phyloP scores from a whole-genome alignment of 2,329 filamentous ascomycete species.

The Aaosphaeria arxii region DNA sequence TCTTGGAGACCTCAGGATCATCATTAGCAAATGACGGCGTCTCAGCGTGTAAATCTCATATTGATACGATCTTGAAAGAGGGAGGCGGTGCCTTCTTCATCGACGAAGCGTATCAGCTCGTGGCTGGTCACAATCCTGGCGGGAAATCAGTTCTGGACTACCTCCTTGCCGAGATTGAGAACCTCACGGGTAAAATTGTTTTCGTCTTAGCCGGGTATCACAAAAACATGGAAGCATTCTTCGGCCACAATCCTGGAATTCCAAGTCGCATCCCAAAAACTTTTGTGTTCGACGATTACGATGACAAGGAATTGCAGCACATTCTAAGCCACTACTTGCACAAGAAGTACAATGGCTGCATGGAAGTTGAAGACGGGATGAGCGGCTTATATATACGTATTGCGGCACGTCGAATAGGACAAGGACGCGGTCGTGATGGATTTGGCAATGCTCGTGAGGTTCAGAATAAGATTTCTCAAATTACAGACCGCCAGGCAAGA shows the following conservation, averaged over 20 bases:
- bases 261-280: conserved; percentile 65
- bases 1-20: conserved; percentile 68
- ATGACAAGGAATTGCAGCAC: conserved; percentile 59
- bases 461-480: conserved; percentile 57
- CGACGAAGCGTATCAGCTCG: conserved; percentile 75
- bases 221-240: conserved; percentile 74
- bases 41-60: conserved; percentile 52
- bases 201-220: conserved; percentile 73
- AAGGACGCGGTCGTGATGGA: conserved; percentile 60
- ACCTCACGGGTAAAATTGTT: conserved; percentile 64
- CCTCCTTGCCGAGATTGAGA: conserved; percentile 70
- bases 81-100: conserved; percentile 73
- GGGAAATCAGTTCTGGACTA: conserved; percentile 67
- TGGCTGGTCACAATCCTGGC: conserved; percentile 55
- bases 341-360: conserved; percentile 51
- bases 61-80: conserved; percentile 55
- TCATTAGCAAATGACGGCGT: conserved; percentile 63
- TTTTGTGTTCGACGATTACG: conserved; percentile 68
- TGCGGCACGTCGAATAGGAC: conserved; percentile 58
- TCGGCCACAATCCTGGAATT: conserved; percentile 69
- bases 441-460: conserved; percentile 73
- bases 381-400: conserved; percentile 64
- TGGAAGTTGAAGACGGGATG: conserved; percentile 59
- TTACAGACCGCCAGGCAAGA: conserved; percentile 58
- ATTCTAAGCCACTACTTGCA: conserved; percentile 59